These are phyloP conservation scores for Brassica nigra DNA, from an alignment of 345 rosid species.

Conservation along the genomic window DNA sequence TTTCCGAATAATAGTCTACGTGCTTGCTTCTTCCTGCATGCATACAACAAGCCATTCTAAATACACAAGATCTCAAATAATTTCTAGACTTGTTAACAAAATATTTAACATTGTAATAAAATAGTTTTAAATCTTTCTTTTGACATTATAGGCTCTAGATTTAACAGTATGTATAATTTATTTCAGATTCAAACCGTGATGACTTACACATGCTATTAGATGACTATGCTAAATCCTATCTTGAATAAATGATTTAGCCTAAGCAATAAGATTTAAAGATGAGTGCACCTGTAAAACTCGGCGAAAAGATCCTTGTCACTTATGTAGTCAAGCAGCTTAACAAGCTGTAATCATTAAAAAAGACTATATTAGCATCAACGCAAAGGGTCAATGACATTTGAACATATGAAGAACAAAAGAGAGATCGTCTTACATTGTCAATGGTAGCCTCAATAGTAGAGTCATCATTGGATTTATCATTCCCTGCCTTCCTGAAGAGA, in stretches of 20 bases:
- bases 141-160: background rate
- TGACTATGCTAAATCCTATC: background rate
- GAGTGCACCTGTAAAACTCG: constrained; percentile 55
- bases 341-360: constrained; percentile 36
- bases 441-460: constrained; percentile 27
- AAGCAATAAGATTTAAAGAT: background rate
- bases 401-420: background rate
- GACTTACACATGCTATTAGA: too few species aligned
- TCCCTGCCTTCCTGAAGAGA: constrained; percentile 34
- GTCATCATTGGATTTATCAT: constrained; percentile 30
- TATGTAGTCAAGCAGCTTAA: constrained; percentile 70
- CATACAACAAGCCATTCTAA: constrained; percentile 6
- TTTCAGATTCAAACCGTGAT: too few species aligned
- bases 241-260: background rate
- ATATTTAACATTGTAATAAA: background rate
- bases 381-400: background rate
- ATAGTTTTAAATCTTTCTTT: background rate
- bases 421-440: constrained; percentile 24
- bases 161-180: too few species aligned
- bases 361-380: background rate
- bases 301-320: constrained; percentile 81
- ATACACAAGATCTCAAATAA: background rate
- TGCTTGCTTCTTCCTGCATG: constrained; percentile 65
- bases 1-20: constrained; percentile 60
- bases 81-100: background rate